Base-by-base conservation (phyloP, 2,329 filamentous ascomycete genomes). In the Paecilomyces sp. region DNA sequence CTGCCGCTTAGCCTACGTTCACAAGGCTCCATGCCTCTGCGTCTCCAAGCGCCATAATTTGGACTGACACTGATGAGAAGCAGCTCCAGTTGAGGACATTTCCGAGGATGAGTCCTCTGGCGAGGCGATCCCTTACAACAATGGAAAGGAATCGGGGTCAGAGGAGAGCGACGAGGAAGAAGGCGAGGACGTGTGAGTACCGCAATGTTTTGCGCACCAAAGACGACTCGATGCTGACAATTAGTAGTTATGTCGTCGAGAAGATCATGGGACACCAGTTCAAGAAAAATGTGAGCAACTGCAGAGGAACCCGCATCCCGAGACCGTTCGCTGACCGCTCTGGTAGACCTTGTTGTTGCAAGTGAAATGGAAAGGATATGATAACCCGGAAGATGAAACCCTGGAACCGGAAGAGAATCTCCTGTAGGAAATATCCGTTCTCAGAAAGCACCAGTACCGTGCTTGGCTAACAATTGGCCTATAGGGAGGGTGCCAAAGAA, bases 331-430 rank as follows among this genome's bases (percentile, higher is more conserved):
- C 66, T 72, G 57, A 69, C 57, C n/a, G 57, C 58, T 15, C 57
- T 12, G 57, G 51, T 51, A 79, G 76, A 66, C 66, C 18, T 66
- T 80, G 25, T 60, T 73, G 36, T 71, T 79, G 22, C 63, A 71
- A 7, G 77, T 80, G 31, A 80, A 80, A 64, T 81, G 79, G 79
- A 75, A 76, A 62, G 78, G 76, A 4, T 81, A 79, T 57, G 71
- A 76, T 1, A 66, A 76, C 5, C 70, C 72, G 1, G 63, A 67
- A n/a, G 78, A 81, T 54, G 70, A 73, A 57, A 81, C 79, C 2
- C 67, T 74, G 66, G 79, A 81, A 60, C 77, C 77, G 1, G 78
- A 81, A 64, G 72, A 75, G 6, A 76, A 78, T 54, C 66, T 79
- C 3, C 55, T 77, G 72, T 79, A 71, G 59, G 75, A 54, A 60